Base-by-base conservation (phyloP, 495 filamentous ascomycete species). In the Neurospora tetrasperma region DNA sequence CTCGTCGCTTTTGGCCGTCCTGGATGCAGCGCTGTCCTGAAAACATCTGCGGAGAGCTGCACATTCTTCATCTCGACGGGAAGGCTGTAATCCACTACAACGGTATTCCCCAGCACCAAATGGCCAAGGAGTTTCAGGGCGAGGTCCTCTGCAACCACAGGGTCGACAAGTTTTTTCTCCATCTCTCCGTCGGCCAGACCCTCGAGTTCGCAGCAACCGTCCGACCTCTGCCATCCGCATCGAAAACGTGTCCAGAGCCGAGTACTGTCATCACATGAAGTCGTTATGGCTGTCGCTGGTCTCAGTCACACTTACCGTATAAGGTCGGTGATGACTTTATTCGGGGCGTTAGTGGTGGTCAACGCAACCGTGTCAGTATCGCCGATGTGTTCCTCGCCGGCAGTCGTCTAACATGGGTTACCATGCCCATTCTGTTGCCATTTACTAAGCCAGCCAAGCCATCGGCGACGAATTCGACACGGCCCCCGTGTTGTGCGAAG, bases 1-100 rank as follows among this genome's bases (percentile, higher is more conserved):
- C 90, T 94, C 42, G 85, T 94, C 8, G 93, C 95, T 0, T 85
- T 97, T 16, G 93, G 92, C 18, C 87, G 89, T 18, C 93, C 93
- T 7, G 78, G 83, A 20, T 82, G 78, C 73, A 79, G 73, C 4
- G 94, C 92, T 5, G 89, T 95, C 73, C 78, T 94, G 62, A 92
- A 92, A 93, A 75, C 86, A 31, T 88, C 71, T 86, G 88, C 43
- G 86, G 86, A 31, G 1, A 31, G 27, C 27, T 31, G 1, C 27
- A 31, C 27, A 2, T 0, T 3, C 80, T 88, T 72, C 70, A 76
- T 5, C 69, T 89, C 8, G 81, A 80, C 2, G 75, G 86, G 27
- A 71, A 76, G 20, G 84, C 86, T 0, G 75, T 79, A 23, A 80
- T 89, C n/a, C 84, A 86, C 73, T 88, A 86, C 75, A 86, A 88